Base-by-base conservation (phyloP, 2,329 filamentous ascomycete species). In the Blastomyces silverae region DNA sequence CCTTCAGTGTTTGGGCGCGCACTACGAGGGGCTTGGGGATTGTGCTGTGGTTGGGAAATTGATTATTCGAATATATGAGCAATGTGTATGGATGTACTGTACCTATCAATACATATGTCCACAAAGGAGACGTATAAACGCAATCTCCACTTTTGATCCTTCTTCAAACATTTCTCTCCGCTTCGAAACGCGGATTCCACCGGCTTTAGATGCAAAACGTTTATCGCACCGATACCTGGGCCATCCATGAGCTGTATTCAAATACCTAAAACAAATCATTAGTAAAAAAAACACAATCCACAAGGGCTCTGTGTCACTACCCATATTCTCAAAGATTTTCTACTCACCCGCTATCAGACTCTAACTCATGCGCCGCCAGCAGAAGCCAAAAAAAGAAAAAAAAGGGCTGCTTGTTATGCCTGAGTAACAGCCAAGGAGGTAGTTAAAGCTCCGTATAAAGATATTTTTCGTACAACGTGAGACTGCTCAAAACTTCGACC, bases 11-110 rank as follows among this genome's bases (percentile, higher is more conserved):
- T 70, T 66, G 37, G 76, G 68, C 17, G 68, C 69, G 31, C 39
- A 39, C 37, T 39, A 39, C 37, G 42, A 50, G 66, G 67, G 2
- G 72, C 73, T 39, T 39, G 10, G 37, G 10, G 7, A 39, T 39
- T 39, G 8, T 10, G 37, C 37, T 39, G 10, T 1, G 37, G 20
- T 69, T 69, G 25, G 75, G 72, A 63, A 73, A 77, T 6, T 50
- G 67, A 66, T n/a, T 58, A 56, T n/a, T 59, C 64, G 15, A 25
- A 25, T 13, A 22, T 25, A 50, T 13, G 48, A 22, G 5, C 48
- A 50, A 50, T 3, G 1, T 15, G 48, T 22, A 4, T 25, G n/a
- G 5, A 11, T 25, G 22, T 50, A 25, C 31, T 50, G n/a, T 48
- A 48, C 20, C 2, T 48, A 48, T 48, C 37, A 20, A 25, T 20